These are phyloP conservation scores for Puccinia novopanici DNA, from an alignment of 1,284 basidiomycete genomes.

Conservation along the genomic window DNA sequence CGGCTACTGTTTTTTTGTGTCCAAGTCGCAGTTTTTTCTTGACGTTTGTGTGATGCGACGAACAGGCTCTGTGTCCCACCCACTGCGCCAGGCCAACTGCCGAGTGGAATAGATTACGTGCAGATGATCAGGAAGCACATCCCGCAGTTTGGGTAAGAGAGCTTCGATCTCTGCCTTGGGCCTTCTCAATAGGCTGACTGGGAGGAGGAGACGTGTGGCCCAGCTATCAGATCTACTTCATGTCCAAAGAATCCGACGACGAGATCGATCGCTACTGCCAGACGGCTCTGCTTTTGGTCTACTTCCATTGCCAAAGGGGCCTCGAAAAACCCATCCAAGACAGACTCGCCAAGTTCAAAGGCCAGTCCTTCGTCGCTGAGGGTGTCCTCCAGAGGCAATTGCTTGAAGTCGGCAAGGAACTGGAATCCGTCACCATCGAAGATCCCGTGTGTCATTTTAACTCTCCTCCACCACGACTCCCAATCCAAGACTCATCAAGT, in stretches of 20 bases:
- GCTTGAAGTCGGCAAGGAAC: not conserved
- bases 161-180: not conserved
- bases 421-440: slow-evolving; percentile 13
- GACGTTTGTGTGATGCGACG: not conserved
- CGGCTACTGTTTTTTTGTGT: not conserved
- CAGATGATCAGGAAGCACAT: slow-evolving; percentile 12
- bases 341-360: not conserved
- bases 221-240: slow-evolving; percentile 46
- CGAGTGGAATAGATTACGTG: not conserved
- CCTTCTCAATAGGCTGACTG: not conserved
- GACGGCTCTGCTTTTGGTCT: slow-evolving; percentile 7
- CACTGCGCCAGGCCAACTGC: not conserved
- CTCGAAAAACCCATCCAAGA: slow-evolving; percentile 5
- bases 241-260: slow-evolving; percentile 7
- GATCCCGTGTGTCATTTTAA: slow-evolving; percentile 4
- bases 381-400: slow-evolving; percentile 13
- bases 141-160: slow-evolving; percentile 33
- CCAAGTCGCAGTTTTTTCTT: not conserved
- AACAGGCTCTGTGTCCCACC: slow-evolving; percentile 44
- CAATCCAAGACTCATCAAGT: not conserved
- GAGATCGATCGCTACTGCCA: slow-evolving; percentile 11
- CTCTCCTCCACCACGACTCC: no score
- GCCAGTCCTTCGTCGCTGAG: slow-evolving; percentile 4
- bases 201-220: not conserved
- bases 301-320: slow-evolving; percentile 22